These are phyloP conservation scores for Alternaria metachromatica DNA, from an alignment of 2,329 filamentous ascomycete species.

Conservation along the genomic window DNA sequence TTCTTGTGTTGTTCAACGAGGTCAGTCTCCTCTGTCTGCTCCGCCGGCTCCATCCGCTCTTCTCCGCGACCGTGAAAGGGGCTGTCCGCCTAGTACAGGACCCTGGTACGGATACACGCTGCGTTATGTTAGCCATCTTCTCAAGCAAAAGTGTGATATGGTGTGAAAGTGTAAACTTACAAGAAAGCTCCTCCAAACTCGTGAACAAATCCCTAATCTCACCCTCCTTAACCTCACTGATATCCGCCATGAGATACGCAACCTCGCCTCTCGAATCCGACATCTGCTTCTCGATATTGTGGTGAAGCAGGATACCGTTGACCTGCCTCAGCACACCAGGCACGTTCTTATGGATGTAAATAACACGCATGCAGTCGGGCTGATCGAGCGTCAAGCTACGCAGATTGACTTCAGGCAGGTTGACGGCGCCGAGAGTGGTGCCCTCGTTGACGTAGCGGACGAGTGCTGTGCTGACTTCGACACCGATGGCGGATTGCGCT, in stretches of 20 bases:
- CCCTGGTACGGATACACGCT: constrained; percentile 55
- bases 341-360: constrained; percentile 96
- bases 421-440: constrained; percentile 88
- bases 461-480: constrained; percentile 87
- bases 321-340: constrained; percentile 94
- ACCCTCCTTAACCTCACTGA: constrained; percentile 80
- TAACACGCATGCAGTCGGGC: constrained; percentile 85
- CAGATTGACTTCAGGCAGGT: constrained; percentile 92
- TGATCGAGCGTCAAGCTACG: constrained; percentile 91
- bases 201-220: constrained; percentile 89
- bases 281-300: constrained; percentile 99
- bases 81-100: constrained; percentile 48
- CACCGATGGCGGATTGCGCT: constrained; percentile 92
- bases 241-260: constrained; percentile 97
- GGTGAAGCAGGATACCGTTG: constrained; percentile 90
- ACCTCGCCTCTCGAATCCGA: constrained; percentile 92
- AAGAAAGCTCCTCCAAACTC: constrained; percentile 78
- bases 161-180: constrained; percentile 42
- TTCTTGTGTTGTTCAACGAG: not conserved
- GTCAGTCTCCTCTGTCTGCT: not conserved
- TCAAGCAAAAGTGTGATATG: too few species aligned
- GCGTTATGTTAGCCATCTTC: constrained; percentile 5
- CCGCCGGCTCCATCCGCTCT: not conserved
- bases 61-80: not conserved
- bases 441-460: constrained; percentile 97